Conservation (phyloP, 2,329 filamentous ascomycete species). For the Magnaporthiopsis poae region DNA sequence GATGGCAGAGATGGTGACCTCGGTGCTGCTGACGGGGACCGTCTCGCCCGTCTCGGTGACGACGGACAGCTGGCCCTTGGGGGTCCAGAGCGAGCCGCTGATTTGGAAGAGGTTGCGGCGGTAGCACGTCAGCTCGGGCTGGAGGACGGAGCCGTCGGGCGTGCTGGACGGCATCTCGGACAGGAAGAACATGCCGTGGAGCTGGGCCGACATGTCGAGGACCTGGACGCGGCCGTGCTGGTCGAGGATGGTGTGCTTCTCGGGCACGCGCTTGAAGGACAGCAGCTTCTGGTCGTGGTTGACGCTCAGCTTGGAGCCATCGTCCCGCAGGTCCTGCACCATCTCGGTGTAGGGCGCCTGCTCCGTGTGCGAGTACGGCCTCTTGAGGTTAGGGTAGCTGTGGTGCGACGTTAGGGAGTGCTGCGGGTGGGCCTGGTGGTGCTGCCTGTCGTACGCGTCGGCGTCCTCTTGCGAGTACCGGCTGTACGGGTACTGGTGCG, state of each 20-base stretch:
- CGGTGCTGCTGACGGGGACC: constrained; percentile 70
- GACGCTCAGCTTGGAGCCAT: constrained; percentile 45
- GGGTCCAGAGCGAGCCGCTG: constrained; percentile 76
- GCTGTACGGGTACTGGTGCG: constrained; percentile 35
- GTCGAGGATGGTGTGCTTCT: constrained; percentile 52
- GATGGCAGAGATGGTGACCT: constrained; percentile 81
- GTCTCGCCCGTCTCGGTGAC: constrained; percentile 76
- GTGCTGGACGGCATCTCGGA: constrained; percentile 64
- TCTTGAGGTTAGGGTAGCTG: constrained; percentile 46
- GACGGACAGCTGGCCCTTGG: constrained; percentile 67
- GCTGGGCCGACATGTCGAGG: constrained; percentile 59
- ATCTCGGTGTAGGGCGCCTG: constrained; percentile 50
- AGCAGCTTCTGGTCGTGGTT: constrained; percentile 53
- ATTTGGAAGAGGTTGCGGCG: constrained; percentile 93
- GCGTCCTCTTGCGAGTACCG: constrained; percentile 46
- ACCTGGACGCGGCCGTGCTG: constrained; percentile 50
- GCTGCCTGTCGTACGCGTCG: constrained; percentile 40
- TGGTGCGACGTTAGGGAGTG: constrained; percentile 34
- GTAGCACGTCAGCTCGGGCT: constrained; percentile 88
- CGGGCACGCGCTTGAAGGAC: constrained; percentile 46
- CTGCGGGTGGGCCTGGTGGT: constrained; percentile 13
- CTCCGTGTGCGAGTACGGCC: constrained; percentile 46
- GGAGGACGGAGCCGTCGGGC: constrained; percentile 47
- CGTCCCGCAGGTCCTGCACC: constrained; percentile 50
- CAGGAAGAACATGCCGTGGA: constrained; percentile 83